phyloP scores from a whole-genome alignment of 345 rosid genomes.

The Acer saccharum region DNA sequence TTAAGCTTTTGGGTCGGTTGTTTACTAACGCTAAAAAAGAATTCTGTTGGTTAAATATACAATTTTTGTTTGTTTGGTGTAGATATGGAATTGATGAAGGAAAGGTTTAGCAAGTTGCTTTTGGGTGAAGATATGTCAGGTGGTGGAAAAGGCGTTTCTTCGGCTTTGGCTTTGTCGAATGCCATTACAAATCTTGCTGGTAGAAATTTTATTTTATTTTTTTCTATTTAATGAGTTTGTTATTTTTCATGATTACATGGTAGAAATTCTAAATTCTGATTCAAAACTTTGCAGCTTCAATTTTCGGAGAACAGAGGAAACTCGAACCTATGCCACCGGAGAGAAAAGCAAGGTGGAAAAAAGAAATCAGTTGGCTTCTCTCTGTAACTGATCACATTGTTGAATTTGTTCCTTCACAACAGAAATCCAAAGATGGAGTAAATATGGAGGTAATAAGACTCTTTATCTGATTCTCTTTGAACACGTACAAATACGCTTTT shows the following conservation, averaged over 20 bases:
- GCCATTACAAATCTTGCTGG: conserved; percentile 76
- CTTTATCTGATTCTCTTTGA: background rate
- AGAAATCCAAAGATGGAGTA: conserved; percentile 64
- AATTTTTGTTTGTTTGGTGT: background rate
- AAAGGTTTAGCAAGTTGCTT: conserved; percentile 64
- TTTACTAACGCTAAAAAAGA: too few species aligned
- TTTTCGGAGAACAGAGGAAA: conserved; percentile 75
- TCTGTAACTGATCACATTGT: conserved; percentile 86
- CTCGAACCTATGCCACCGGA: conserved; percentile 82
- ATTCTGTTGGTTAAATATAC: too few species aligned
- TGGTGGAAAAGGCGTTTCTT: conserved; percentile 76
- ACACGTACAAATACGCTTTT: background rate
- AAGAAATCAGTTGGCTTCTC: conserved; percentile 82
- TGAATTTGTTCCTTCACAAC: conserved; percentile 82
- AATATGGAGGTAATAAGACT: conserved; percentile 66
- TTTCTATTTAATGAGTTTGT: background rate
- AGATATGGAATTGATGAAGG: conserved; percentile 71
- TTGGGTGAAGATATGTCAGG: conserved; percentile 86
- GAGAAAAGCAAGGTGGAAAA: conserved; percentile 80
- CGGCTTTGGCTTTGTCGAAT: conserved; percentile 74
- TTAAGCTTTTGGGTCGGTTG: too few species aligned
- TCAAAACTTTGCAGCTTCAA: conserved; percentile 54
- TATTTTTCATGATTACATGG: background rate
- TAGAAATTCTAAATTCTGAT: background rate
- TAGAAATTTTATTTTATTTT: conserved; percentile 11